Evolutionary conservation across 2,329 filamentous ascomycete genomes (phyloP).

Genomic region (Colletotrichum eremochloae): DNA sequence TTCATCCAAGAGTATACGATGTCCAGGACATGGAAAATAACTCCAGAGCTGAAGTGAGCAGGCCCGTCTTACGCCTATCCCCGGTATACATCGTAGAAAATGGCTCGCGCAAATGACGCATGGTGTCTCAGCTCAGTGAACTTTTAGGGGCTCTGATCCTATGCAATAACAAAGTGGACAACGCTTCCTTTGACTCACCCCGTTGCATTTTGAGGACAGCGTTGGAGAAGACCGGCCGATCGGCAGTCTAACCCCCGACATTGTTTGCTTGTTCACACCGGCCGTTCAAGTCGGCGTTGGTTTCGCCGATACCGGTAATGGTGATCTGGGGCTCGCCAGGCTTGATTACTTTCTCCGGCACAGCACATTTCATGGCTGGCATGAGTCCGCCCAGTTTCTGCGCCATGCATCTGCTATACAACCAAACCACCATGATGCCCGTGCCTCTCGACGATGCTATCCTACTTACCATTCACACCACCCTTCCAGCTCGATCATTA

Average conservation of each 20-base stretch:
- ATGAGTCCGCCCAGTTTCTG: background rate
- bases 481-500: background rate
- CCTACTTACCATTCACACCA: background rate
- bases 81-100: too few species aligned
- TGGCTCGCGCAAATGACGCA: background rate
- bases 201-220: background rate
- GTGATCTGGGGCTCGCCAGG: background rate
- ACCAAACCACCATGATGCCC: background rate
- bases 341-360: background rate
- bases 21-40: background rate
- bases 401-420: background rate
- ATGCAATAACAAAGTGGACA: background rate
- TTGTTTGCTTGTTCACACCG: background rate
- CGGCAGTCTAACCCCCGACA: background rate
- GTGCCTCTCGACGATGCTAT: too few species aligned
- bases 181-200: too few species aligned
- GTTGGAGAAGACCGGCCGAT: background rate
- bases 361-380: background rate
- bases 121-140: background rate
- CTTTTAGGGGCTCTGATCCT: slow-evolving; percentile 1
- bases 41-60: background rate
- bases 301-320: background rate
- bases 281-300: background rate
- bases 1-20: background rate
- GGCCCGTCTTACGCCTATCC: background rate